Percentiles rank a stretch among this genome's conserved stretches.
Conservation (phyloP, 352 stramenopile species). For the Phytophthora pinifolia region DNA sequence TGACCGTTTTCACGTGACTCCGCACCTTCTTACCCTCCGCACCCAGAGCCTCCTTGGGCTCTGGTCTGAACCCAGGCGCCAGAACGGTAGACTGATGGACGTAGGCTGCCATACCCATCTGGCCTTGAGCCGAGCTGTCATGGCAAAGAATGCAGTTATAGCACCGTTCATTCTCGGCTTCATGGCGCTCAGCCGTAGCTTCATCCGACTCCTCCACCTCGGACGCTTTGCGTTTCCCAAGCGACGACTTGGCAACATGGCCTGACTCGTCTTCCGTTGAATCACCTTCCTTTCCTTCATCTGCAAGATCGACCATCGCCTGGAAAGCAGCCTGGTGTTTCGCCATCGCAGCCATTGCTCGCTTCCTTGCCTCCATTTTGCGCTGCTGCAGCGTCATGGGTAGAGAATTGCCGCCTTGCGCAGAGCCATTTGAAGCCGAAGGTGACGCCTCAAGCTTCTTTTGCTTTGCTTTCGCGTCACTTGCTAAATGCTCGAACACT, state of each 20-base stretch:
- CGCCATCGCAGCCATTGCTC: slow-evolving; percentile 77
- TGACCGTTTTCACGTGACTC: slow-evolving; percentile 62
- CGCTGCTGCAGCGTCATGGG: slow-evolving; percentile 69
- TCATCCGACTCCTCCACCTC: slow-evolving; percentile 33
- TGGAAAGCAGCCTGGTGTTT: slow-evolving; percentile 84
- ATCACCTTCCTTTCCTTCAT: slow-evolving; percentile 37
- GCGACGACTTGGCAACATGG: slow-evolving; percentile 20
- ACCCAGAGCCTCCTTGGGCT: slow-evolving; percentile 61
- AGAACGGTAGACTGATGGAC: slow-evolving; percentile 88
- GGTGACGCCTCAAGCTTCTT: slow-evolving; percentile 16
- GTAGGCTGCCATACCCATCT: slow-evolving; percentile 86
- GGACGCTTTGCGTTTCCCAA: slow-evolving; percentile 54
- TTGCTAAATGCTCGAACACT: slow-evolving; percentile 37
- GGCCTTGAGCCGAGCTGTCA: slow-evolving; percentile 71
- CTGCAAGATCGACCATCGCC: slow-evolving; percentile 73
- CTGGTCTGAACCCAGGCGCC: slow-evolving; percentile 70
- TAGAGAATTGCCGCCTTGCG: slow-evolving; percentile 7
- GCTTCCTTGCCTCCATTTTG: slow-evolving; percentile 77
- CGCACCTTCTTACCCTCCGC: slow-evolving; percentile 54
- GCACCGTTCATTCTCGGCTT: slow-evolving; percentile 39
- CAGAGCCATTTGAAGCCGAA: slow-evolving; percentile 1
- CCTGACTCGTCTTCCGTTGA: slow-evolving; percentile 30
- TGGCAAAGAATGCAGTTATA: slow-evolving; percentile 88
- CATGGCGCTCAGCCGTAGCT: slow-evolving; percentile 46
- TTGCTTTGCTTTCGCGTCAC: slow-evolving; percentile 32